Percentiles rank a stretch among this genome's conserved stretches.
Evolutionary conservation across 768 basidiomycete species (phyloP).

Genomic region (Panaeolus papilionaceus): DNA sequence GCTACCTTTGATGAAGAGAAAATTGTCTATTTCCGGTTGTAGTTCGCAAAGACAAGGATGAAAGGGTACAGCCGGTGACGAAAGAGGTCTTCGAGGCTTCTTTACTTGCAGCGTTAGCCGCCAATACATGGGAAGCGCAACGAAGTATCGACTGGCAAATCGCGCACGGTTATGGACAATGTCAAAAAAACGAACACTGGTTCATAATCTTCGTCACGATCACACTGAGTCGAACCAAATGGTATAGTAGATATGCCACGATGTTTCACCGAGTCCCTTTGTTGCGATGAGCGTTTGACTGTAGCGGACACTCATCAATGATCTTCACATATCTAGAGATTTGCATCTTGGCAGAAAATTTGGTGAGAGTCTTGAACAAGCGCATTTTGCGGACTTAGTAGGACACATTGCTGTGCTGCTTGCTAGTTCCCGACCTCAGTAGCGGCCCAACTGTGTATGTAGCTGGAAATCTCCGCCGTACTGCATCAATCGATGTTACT

Average conservation of each 20-base stretch:
- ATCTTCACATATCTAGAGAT: background rate
- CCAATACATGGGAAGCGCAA: background rate
- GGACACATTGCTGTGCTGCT: background rate
- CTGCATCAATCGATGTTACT: background rate
- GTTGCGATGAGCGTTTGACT: background rate
- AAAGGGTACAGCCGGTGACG: background rate
- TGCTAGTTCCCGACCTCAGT: conserved; percentile 7
- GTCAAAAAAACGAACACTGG: background rate
- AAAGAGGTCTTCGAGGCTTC: background rate
- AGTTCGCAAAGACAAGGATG: background rate
- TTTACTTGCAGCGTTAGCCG: background rate
- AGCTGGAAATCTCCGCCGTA: background rate
- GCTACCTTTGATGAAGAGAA: background rate
- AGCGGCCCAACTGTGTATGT: background rate
- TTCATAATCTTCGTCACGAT: background rate
- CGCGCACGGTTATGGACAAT: background rate
- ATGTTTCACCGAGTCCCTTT: background rate
- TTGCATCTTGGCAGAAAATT: background rate
- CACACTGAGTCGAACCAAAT: background rate
- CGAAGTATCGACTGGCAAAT: background rate
- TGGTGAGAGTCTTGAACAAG: background rate
- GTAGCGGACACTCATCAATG: conserved; percentile 1
- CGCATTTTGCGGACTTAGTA: background rate
- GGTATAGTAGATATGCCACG: background rate
- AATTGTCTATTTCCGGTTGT: background rate